Evolutionary conservation across 2,329 filamentous ascomycete genomes (phyloP).

Genomic region (Arthroderma uncinatum): DNA sequence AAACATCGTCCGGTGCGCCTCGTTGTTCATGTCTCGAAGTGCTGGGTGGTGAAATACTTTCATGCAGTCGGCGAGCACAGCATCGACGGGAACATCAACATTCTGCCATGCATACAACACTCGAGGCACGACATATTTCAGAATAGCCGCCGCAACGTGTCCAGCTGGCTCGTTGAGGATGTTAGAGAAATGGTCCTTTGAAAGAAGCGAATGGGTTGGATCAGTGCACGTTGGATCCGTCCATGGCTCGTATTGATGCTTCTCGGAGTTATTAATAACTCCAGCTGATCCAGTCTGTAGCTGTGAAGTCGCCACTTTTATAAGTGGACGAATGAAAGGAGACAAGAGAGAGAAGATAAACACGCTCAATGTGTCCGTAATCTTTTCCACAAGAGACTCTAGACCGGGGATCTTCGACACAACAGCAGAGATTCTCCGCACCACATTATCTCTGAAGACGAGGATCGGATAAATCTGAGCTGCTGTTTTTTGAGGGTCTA

Average conservation of each 20-base stretch:
- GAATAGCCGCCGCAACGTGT: conserved; percentile 58
- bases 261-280: conserved; percentile 55
- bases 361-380: conserved; percentile 81
- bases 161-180: conserved; percentile 67
- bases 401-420: conserved; percentile 89
- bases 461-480: conserved; percentile 89
- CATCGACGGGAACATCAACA: conserved; percentile 65
- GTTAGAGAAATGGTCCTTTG: conserved; percentile 77
- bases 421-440: conserved; percentile 70
- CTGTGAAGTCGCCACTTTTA: conserved; percentile 70
- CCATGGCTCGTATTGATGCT: conserved; percentile 71
- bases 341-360: conserved; percentile 86
- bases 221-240: conserved; percentile 62
- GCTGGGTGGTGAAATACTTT: conserved; percentile 86
- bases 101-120: conserved; percentile 92
- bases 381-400: conserved; percentile 80
- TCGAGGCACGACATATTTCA: conserved; percentile 79
- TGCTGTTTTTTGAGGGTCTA: conserved; percentile 67
- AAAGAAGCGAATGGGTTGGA: conserved; percentile 71
- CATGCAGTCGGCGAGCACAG: conserved; percentile 71
- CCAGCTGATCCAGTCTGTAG: conserved; percentile 76
- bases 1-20: conserved; percentile 85
- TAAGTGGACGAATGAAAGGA: conserved; percentile 84
- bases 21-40: conserved; percentile 59
- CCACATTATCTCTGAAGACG: conserved; percentile 85